Percentiles rank a stretch among this genome's conserved stretches.
Evolutionary conservation across 2,329 filamentous ascomycete genomes (phyloP).

Genomic region (Neophaeococcomyces mojaviensis): DNA sequence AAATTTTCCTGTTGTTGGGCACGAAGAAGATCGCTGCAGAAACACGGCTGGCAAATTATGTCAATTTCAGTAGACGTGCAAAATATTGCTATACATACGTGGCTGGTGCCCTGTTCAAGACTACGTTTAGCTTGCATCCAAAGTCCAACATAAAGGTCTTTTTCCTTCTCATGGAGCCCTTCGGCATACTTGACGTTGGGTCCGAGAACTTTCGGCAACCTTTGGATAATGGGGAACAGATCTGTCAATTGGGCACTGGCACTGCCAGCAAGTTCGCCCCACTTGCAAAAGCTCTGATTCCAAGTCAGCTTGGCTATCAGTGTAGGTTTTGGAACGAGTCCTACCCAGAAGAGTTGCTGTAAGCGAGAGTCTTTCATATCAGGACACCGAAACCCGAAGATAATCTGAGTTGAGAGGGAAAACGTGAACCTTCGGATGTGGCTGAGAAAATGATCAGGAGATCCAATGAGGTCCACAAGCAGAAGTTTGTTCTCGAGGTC

Average conservation of each 20-base stretch:
- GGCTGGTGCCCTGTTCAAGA: no score
- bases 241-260: conserved; percentile 13
- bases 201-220: conserved; percentile 14
- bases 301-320: conserved; percentile 2
- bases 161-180: conserved; percentile 13
- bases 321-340: neutral
- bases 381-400: conserved; percentile 13
- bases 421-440: conserved; percentile 14
- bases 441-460: conserved; percentile 13
- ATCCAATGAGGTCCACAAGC: conserved; percentile 15
- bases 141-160: conserved; percentile 11
- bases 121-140: conserved; percentile 13
- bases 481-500: conserved; percentile 18
- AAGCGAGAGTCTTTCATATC: conserved; percentile 12
- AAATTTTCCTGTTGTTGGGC: conserved; percentile 15
- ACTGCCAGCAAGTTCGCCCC: conserved; percentile 12
- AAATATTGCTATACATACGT: no score
- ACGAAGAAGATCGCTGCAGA: conserved; percentile 16
- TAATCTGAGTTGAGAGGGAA: conserved; percentile 14
- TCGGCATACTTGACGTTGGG: conserved; percentile 11
- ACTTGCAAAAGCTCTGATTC: conserved; percentile 13
- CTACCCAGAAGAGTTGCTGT: conserved; percentile 8
- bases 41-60: conserved; percentile 9
- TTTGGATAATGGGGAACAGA: conserved; percentile 15
- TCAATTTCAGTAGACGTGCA: no score